Base-by-base conservation (phyloP, 495 filamentous ascomycete species). In the Rostrohypoxylon terebratum region DNA sequence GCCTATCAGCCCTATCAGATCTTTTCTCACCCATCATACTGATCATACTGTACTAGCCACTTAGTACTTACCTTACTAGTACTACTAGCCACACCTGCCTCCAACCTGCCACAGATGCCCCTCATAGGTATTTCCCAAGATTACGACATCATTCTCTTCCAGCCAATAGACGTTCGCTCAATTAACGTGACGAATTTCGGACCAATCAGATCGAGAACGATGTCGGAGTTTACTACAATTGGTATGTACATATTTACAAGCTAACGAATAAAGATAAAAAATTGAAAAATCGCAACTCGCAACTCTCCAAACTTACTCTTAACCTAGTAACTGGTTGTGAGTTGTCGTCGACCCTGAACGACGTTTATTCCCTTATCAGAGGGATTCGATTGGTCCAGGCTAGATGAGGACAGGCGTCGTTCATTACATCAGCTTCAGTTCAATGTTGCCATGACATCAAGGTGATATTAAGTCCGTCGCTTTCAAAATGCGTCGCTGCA, bases 1-100 rank as follows among this genome's bases (percentile, higher is more conserved):
- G n/a, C n/a, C n/a, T n/a, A n/a, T 54, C 33, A 54, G 50, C 50
- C 50, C 50, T 54, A 54, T 54, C 50, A 54, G 23, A 54, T 54
- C 25, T 2, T 23, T 23, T 25, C 18, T 25, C 18, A 45, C 4
- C 16, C 16, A 45, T 16, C 1, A n/a, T 45, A n/a, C n/a, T n/a
- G n/a, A n/a, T n/a, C 6, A 9, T 21, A 5, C 23, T 20, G 7
- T 25, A 28, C 23, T 53, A 28, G 48, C n/a, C n/a, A n/a, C n/a
- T n/a, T n/a, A n/a, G n/a, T n/a, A n/a, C n/a, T n/a, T n/a, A n/a
- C n/a, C n/a, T n/a, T n/a, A n/a, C n/a, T n/a, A n/a, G n/a, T n/a
- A n/a, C n/a, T 31, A 31, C 25, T 54, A 31, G 50, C 23, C 50
- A 54, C 50, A 42, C 6, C 48, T 25, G 48, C 48, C 23, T 3